A percentile compares a stretch with the other conserved stretches of the same genome.
phyloP scores from a whole-genome alignment of 2,329 filamentous ascomycete species.

The Thelonectria rubi region DNA sequence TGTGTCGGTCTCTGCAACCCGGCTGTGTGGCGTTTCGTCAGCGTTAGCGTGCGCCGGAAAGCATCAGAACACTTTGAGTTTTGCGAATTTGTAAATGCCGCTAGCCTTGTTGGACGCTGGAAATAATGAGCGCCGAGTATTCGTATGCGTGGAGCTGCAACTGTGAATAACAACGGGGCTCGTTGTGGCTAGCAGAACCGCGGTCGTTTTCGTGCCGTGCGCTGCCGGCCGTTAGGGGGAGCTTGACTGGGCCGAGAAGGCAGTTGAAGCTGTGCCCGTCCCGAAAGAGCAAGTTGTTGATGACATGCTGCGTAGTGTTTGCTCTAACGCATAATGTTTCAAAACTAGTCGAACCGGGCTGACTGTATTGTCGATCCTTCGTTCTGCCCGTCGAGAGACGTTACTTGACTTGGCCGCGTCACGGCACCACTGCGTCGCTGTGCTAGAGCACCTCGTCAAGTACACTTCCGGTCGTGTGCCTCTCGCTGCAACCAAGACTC shows the following conservation, averaged over 20 bases:
- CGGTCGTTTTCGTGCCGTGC: conserved; percentile 26
- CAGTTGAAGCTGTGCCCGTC: conserved; percentile 1
- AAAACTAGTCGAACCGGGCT: not conserved
- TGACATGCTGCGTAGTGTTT: not conserved
- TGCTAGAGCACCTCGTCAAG: not conserved
- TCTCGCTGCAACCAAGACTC: conserved; percentile 14
- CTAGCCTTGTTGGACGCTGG: conserved; percentile 15
- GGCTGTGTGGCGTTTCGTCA: conserved; percentile 22
- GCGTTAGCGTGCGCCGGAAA: conserved; percentile 8
- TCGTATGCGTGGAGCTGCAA: not conserved
- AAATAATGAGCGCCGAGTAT: not conserved
- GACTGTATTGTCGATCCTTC: conserved; percentile 7
- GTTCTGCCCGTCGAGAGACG: not conserved
- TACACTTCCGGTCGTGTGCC: conserved; percentile 10
- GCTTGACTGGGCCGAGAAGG: not conserved
- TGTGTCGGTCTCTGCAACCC: conserved; percentile 4
- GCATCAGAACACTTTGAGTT: conserved; percentile 29
- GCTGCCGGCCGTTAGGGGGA: conserved; percentile 13
- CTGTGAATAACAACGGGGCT: not conserved
- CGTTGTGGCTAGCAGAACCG: conserved; percentile 11
- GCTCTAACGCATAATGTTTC: conserved; percentile 12
- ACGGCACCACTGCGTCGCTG: conserved; percentile 5
- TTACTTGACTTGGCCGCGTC: conserved; percentile 8
- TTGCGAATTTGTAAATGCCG: conserved; percentile 18
- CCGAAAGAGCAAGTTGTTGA: conserved; percentile 4